Conservation (phyloP, 306 rosid genomes). For the Betula pendula region DNA sequence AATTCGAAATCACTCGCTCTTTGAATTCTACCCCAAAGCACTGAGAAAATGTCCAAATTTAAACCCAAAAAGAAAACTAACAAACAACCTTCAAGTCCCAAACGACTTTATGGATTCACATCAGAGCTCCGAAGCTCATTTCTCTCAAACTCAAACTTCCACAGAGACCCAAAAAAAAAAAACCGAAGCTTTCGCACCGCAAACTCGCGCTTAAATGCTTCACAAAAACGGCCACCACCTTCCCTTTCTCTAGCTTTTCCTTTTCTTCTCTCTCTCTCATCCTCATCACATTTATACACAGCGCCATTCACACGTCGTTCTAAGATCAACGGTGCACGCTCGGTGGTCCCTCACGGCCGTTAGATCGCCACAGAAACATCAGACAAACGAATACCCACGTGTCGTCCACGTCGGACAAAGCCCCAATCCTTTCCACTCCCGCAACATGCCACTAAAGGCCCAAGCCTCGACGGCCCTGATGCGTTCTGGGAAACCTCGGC, state of each 20-base stretch:
- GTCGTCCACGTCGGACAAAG: constrained; percentile 33
- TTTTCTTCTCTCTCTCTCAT: neutral
- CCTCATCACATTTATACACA: neutral
- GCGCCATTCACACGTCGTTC: constrained; percentile 24
- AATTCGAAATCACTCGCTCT: neutral
- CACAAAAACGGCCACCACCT: constrained; percentile 21
- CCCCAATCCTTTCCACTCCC: neutral
- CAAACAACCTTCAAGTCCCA: neutral
- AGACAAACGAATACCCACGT: constrained; percentile 2
- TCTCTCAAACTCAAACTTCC: neutral
- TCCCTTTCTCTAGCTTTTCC: constrained; percentile 8
- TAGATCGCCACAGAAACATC: neutral
- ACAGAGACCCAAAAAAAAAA: constrained; percentile 5
- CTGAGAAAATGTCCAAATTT: neutral
- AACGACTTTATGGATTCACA: neutral
- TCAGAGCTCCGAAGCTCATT: constrained; percentile 4
- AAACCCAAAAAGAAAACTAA: neutral
- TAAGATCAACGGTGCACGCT: constrained; percentile 13
- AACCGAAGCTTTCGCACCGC: constrained; percentile 5
- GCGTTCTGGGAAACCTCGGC: neutral
- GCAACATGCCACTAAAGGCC: neutral
- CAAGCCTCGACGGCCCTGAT: neutral
- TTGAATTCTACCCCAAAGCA: no score
- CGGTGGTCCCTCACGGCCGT: constrained; percentile 28
- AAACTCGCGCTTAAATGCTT: constrained; percentile 21